phyloP scores from a whole-genome alignment of 2,329 filamentous ascomycete genomes.

The Plectosphaerella sp. region DNA sequence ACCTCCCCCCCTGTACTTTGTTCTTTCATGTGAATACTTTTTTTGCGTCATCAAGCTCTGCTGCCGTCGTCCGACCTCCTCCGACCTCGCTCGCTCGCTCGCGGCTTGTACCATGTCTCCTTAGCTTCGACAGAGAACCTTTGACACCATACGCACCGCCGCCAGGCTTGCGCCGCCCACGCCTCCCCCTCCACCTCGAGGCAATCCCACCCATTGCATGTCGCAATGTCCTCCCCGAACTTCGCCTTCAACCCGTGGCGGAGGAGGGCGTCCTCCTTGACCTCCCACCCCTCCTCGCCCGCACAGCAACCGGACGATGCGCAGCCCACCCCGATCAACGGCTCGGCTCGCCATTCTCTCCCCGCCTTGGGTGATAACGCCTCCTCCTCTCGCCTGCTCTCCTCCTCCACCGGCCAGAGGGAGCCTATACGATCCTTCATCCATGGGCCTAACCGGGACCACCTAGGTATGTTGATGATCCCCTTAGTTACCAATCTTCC shows the following conservation, averaged over 20 bases:
- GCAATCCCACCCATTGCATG: background rate
- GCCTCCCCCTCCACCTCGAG: background rate
- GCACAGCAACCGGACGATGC: slow-evolving; percentile 14
- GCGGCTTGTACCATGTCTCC: background rate
- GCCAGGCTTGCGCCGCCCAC: background rate
- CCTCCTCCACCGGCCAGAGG: slow-evolving; percentile 42
- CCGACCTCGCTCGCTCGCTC: background rate
- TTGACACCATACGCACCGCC: background rate
- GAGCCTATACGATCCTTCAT: slow-evolving; percentile 71
- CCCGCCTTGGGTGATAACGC: slow-evolving; percentile 18
- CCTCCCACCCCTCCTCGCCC: slow-evolving; percentile 11
- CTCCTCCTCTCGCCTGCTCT: slow-evolving; percentile 22
- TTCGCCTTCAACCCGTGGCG: slow-evolving; percentile 46
- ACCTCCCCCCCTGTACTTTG: background rate
- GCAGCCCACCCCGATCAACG: slow-evolving; percentile 15
- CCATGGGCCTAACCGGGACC: slow-evolving; percentile 58
- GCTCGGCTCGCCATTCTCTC: slow-evolving; percentile 9
- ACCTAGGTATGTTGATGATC: slow-evolving; percentile 41
- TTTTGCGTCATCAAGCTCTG: background rate
- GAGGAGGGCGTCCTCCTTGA: slow-evolving; percentile 23
- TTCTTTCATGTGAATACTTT: background rate
- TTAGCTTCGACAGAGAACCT: background rate
- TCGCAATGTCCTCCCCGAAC: slow-evolving; percentile 40
- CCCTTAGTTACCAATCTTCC: background rate
- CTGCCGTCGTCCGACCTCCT: background rate